Evolutionary conservation across 768 basidiomycete genomes (phyloP).

Genomic region (Trametes villosa): DNA sequence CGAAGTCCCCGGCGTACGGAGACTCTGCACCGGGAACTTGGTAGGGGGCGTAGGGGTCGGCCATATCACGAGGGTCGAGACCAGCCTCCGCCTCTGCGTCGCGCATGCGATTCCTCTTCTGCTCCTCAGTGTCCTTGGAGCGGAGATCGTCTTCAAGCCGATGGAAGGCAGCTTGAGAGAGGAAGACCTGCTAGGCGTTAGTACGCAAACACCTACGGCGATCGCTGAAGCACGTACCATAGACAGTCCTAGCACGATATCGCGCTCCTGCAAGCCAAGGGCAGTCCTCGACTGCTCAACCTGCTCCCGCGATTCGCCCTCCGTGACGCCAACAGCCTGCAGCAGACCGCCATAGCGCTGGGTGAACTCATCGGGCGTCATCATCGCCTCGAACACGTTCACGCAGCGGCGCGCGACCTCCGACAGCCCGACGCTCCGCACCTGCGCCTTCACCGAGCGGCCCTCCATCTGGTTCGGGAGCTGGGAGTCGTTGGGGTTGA

Average conservation of each 20-base stretch:
- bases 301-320: conserved; percentile 62
- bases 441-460: conserved; percentile 89
- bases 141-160: conserved; percentile 87
- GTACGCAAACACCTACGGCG: too few species aligned
- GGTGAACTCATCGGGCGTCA: conserved; percentile 87
- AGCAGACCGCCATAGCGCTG: conserved; percentile 80
- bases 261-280: conserved; percentile 63
- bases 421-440: conserved; percentile 76
- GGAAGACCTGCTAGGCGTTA: conserved; percentile 66
- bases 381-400: conserved; percentile 78
- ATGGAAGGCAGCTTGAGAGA: conserved; percentile 86
- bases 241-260: conserved; percentile 80
- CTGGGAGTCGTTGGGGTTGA: conserved; percentile 95
- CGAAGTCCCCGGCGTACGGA: conserved; percentile 47
- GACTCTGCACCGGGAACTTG: conserved; percentile 53
- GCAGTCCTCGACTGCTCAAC: conserved; percentile 61
- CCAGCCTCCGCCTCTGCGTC: conserved; percentile 72
- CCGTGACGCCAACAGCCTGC: conserved; percentile 55
- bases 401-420: conserved; percentile 73
- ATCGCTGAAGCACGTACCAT: conserved; percentile 59
- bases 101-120: conserved; percentile 76
- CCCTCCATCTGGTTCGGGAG: conserved; percentile 94
- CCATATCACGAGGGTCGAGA: conserved; percentile 56
- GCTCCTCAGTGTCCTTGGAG: conserved; percentile 82
- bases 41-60: conserved; percentile 84